Percentiles rank a stretch among this genome's conserved stretches.
phyloP scores from a whole-genome alignment of 176 grass and related monocot species.

The Oropetium thomaeum region DNA sequence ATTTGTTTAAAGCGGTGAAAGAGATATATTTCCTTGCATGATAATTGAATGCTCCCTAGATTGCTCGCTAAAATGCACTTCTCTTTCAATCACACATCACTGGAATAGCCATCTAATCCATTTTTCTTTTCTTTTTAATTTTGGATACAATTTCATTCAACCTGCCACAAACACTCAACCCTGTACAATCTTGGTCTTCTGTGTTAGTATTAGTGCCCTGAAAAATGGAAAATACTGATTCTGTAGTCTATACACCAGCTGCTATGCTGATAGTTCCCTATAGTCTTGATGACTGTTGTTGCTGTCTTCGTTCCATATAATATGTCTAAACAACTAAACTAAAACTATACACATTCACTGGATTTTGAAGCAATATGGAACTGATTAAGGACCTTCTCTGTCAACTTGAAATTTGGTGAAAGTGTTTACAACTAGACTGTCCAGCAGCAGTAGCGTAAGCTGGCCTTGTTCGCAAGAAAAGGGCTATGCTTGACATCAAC shows the following conservation, averaged over 20 bases:
- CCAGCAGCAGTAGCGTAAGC: conserved; percentile 39
- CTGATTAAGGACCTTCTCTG: too few species aligned
- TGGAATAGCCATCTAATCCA: too few species aligned
- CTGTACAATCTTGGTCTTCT: background rate
- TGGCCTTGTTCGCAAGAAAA: conserved; percentile 64
- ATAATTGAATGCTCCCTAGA: too few species aligned
- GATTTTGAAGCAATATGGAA: conserved; percentile 1
- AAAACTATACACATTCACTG: conserved; percentile 29
- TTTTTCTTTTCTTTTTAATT: too few species aligned
- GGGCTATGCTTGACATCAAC: conserved; percentile 47
- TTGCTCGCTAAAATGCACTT: too few species aligned
- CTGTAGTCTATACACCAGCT: background rate
- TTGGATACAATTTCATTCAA: too few species aligned
- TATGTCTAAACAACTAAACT: conserved; percentile 4
- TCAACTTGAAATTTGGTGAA: conserved; percentile 23
- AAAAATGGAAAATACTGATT: background rate
- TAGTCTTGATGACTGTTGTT: background rate
- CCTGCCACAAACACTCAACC: background rate
- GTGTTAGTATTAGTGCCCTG: conserved; percentile 14
- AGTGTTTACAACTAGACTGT: conserved; percentile 26
- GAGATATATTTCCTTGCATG: too few species aligned
- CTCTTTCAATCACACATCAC: too few species aligned
- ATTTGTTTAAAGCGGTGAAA: too few species aligned
- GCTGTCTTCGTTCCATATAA: background rate
- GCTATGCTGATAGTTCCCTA: conserved; percentile 13